Conservation (phyloP, 2,329 filamentous ascomycete genomes). For the Diaporthe ampelina region DNA sequence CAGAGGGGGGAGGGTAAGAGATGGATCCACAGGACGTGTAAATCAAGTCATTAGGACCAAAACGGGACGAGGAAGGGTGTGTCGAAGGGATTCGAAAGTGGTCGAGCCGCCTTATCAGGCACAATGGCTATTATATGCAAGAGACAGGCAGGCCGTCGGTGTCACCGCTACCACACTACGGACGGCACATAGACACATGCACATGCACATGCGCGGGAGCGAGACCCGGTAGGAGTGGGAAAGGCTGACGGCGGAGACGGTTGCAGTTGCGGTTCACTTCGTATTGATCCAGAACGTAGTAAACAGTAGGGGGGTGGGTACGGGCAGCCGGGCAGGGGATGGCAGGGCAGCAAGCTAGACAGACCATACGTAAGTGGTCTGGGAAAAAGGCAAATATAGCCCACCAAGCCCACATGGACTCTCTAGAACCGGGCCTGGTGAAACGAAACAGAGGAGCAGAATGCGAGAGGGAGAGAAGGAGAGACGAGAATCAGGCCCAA, state of each 20-base stretch:
- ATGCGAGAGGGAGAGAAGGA: not conserved
- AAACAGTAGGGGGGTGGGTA: not conserved
- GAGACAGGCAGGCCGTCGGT: not conserved
- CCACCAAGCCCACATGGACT: constrained; percentile 1
- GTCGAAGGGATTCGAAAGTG: not conserved
- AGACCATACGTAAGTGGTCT: constrained; percentile 6
- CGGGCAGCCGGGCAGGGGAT: not conserved
- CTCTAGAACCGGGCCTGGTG: constrained; percentile 4
- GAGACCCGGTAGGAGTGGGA: constrained; percentile 7
- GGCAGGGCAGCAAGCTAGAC: not conserved
- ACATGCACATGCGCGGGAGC: constrained; percentile 1
- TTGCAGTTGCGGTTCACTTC: constrained; percentile 58
- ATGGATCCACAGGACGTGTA: constrained; percentile 25
- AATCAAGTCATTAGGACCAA: constrained; percentile 43
- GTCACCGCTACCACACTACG: constrained; percentile 4
- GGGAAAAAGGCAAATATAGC: constrained; percentile 8
- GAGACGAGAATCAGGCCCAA: constrained; percentile 1
- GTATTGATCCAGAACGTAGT: constrained; percentile 46
- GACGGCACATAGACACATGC: not conserved
- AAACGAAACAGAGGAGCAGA: constrained; percentile 21
- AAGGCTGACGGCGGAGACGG: constrained; percentile 35
- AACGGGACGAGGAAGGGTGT: not conserved
- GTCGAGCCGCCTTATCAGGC: constrained; percentile 15
- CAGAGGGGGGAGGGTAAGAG: constrained; percentile 25
- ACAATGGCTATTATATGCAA: constrained; percentile 21